Percentiles rank a stretch among this genome's conserved stretches.
These are phyloP conservation scores for Butyriboletus loyo DNA, from an alignment of 768 basidiomycete genomes.

Conservation along the genomic window DNA sequence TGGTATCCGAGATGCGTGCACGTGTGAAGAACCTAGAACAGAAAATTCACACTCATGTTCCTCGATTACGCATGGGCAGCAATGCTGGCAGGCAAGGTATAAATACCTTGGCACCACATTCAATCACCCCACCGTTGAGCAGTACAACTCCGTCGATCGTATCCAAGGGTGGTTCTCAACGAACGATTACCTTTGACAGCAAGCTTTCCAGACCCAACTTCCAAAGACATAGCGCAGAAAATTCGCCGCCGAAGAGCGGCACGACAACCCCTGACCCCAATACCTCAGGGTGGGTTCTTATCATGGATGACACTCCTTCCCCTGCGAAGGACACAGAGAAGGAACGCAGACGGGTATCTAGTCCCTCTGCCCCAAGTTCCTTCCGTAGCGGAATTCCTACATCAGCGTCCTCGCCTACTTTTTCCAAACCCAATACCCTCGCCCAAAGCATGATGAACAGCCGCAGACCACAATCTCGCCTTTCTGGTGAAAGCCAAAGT, in stretches of 20 bases:
- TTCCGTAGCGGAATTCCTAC: conserved; percentile 49
- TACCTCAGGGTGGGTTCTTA: conserved; percentile 80
- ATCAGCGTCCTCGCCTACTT: conserved; percentile 46
- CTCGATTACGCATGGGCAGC: conserved; percentile 79
- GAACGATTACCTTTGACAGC: conserved; percentile 15
- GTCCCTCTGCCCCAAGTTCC: conserved; percentile 54
- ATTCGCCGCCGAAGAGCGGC: conserved; percentile 38
- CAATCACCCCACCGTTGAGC: conserved; percentile 35
- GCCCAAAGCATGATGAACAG: conserved; percentile 45
- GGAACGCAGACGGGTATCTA: conserved; percentile 59
- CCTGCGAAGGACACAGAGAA: conserved; percentile 56
- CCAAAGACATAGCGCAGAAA: conserved; percentile 46
- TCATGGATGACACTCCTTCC: conserved; percentile 84
- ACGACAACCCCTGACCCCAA: conserved; percentile 49
- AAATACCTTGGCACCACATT: conserved; percentile 36
- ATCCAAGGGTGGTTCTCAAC: conserved; percentile 18
- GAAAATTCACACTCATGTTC: conserved; percentile 85
- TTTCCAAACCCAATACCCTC: conserved; percentile 40
- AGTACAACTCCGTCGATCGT: conserved; percentile 36
- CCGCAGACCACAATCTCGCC: conserved; percentile 68
- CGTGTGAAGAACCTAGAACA: conserved; percentile 79
- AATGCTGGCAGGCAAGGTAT: conserved; percentile 53
- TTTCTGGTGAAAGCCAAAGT: conserved; percentile 59
- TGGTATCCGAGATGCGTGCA: conserved; percentile 91
- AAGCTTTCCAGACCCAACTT: conserved; percentile 23